Percentiles rank a stretch among this genome's conserved stretches.
Evolutionary conservation across 228 moss, liverwort and hornwort species (phyloP).

Genomic region (Sphagnum magellanicum): DNA sequence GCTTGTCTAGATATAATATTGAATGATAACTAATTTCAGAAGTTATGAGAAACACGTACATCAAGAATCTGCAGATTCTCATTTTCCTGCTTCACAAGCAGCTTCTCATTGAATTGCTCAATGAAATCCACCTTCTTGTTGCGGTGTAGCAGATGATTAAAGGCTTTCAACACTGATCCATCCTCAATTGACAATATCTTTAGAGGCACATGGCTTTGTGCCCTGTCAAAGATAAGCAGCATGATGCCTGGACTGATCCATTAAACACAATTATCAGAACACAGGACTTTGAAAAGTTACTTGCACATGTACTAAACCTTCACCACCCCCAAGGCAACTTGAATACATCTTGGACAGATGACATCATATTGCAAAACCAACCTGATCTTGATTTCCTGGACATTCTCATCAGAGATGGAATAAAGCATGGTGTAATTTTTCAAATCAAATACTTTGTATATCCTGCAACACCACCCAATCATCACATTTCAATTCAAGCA

Average conservation of each 20-base stretch:
- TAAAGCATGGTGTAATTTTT: conserved; percentile 98
- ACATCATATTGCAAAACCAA: not conserved
- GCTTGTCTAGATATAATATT: no score
- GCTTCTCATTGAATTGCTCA: conserved; percentile 97
- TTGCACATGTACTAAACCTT: no score
- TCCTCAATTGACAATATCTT: conserved; percentile 95
- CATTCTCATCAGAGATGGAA: conserved; percentile 91
- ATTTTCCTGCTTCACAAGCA: conserved; percentile 95
- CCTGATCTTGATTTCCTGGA: conserved; percentile 98
- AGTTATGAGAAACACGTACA: conserved; percentile 15
- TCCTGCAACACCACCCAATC: conserved; percentile 31
- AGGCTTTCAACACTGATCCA: conserved; percentile 84
- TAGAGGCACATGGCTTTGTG: conserved; percentile 78
- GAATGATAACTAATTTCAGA: no score
- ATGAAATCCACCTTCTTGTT: conserved; percentile 99
- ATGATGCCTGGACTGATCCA: conserved; percentile 81
- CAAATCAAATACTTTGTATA: conserved; percentile 94
- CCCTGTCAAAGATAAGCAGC: conserved; percentile 85
- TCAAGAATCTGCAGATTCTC: conserved; percentile 96
- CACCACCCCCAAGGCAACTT: no score
- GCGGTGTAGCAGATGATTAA: conserved; percentile 88
- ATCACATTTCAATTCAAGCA: no score
- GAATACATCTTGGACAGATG: no score
- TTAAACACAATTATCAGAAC: no score
- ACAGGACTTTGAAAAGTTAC: no score